These are phyloP conservation scores for Mrakia blollopis DNA, from an alignment of 768 basidiomycete genomes.

Conservation along the genomic window DNA sequence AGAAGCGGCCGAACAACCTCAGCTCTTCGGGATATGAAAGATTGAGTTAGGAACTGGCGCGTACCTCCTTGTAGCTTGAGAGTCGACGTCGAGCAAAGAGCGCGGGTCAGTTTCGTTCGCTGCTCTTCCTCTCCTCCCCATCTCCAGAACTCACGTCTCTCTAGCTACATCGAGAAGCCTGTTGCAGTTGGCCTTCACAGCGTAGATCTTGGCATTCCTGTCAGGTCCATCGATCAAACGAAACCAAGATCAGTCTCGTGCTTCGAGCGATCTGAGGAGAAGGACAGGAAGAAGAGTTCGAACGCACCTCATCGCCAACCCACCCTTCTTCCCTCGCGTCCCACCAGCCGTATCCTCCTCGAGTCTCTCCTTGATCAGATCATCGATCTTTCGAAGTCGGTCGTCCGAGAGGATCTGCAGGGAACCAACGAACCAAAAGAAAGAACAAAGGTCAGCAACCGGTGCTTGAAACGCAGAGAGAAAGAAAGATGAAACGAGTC, in stretches of 20 bases:
- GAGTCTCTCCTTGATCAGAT: constrained; percentile 31
- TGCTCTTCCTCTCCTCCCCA: background rate
- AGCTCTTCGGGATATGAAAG: no score
- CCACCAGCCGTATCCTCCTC: constrained; percentile 24
- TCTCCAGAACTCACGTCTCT: constrained; percentile 58
- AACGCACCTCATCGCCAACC: constrained; percentile 16
- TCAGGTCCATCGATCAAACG: no score
- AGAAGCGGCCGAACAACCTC: background rate
- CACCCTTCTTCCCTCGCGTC: constrained; percentile 13
- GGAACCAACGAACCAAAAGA: background rate
- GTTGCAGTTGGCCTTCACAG: constrained; percentile 79
- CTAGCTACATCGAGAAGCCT: constrained; percentile 87
- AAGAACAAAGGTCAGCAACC: background rate
- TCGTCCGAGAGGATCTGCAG: constrained; percentile 68
- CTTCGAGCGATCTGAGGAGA: background rate
- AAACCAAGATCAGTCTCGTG: no score
- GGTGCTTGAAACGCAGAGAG: no score
- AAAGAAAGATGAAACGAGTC: background rate
- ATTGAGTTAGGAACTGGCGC: background rate
- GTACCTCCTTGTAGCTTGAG: constrained; percentile 18
- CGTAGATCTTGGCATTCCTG: constrained; percentile 78
- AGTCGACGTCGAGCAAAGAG: background rate
- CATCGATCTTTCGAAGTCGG: constrained; percentile 60
- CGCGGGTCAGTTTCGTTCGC: background rate
- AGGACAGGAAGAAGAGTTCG: no score